These are phyloP conservation scores for Wickerhamiella sergipiensis DNA, from an alignment of 805 yeast genomes.

Conservation along the genomic window DNA sequence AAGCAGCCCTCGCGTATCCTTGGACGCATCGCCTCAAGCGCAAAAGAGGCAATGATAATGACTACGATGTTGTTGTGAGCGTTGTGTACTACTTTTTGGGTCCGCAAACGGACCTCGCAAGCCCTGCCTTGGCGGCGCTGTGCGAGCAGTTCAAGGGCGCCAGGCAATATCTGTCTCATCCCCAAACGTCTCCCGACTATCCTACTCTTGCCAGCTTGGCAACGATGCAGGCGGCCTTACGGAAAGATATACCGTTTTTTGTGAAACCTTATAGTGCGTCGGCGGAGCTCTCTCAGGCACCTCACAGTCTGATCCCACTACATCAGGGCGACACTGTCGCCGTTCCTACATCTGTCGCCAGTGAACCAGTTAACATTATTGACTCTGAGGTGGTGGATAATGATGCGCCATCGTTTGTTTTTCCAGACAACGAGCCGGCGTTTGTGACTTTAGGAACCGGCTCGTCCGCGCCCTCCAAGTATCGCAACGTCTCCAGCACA, in stretches of 20 bases:
- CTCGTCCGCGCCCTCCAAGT: constrained; percentile 72
- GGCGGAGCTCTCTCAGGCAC: not conserved
- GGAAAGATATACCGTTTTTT: constrained; percentile 17
- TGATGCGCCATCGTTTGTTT: not conserved
- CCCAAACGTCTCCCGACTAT: constrained; percentile 44
- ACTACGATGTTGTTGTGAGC: constrained; percentile 25
- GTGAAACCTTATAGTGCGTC: not conserved
- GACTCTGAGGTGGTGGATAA: not conserved
- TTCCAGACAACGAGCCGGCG: constrained; percentile 28
- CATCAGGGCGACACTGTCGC: constrained; percentile 6
- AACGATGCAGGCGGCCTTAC: constrained; percentile 17
- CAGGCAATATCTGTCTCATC: constrained; percentile 63
- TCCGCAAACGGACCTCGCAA: constrained; percentile 35
- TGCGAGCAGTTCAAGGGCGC: constrained; percentile 33
- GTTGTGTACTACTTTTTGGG: constrained; percentile 68
- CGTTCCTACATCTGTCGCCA: not conserved
- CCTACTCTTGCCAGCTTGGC: constrained; percentile 47
- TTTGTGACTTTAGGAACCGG: constrained; percentile 82
- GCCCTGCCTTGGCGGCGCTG: constrained; percentile 7
- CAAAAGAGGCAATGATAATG: constrained; percentile 10
- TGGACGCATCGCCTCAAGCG: constrained; percentile 5
- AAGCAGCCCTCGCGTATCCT: constrained; percentile 16
- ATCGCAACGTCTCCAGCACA: constrained; percentile 75
- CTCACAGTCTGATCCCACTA: not conserved
- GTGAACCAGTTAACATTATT: not conserved